Evolutionary conservation across 2,329 filamentous ascomycete genomes (phyloP), one percentile per base, ranked within the genome.

Genomic region (Trichophyton mentagrophytes): DNA sequence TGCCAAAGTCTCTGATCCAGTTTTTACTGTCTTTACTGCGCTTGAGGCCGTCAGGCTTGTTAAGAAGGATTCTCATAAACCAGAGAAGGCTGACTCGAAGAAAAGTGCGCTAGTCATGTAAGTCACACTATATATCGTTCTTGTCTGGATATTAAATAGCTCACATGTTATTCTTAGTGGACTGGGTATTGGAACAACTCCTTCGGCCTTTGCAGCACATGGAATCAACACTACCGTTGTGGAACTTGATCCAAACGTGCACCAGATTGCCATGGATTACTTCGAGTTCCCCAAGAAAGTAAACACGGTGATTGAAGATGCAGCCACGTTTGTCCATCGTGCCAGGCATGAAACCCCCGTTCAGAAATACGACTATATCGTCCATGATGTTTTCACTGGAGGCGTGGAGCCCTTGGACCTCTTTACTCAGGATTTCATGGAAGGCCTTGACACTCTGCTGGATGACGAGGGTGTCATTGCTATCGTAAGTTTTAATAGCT

Each of bases 341-440:
- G 74, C 72, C 81, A 84, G 17, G 73, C 77, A 53, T 69, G 74
- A 59, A 69, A 80, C 56, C 76, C 77, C 60, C 69, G 74, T 58
- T 66, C 74, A 30, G 67, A 76, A 61, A 71, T 99, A 87, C 72
- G 87, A 96, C 75, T 97, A 96, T 76, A 93, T 99, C 69, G 81
- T 99, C 60, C 93, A 99, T 72, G 93, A 99, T 67, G 93, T 99
- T 25, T 99, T 99, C 72, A 99, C 93, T 0, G 93, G 93, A 25
- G 93, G 93, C 59, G 91, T 90, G 0, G 93, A 97, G 72, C 93
- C 93, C 0, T 84, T 91, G 2, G 79, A 85, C 6, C 82, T 99
- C 6, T 99, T 99, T 74, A 97, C 91, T 0, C 73, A 85, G 3
- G 87, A 93, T 67, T 97, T 99, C 68, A 75, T 99, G 49, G 74